These are phyloP conservation scores for Amanita molliuscula DNA, from an alignment of 768 basidiomycete species.

Conservation along the genomic window DNA sequence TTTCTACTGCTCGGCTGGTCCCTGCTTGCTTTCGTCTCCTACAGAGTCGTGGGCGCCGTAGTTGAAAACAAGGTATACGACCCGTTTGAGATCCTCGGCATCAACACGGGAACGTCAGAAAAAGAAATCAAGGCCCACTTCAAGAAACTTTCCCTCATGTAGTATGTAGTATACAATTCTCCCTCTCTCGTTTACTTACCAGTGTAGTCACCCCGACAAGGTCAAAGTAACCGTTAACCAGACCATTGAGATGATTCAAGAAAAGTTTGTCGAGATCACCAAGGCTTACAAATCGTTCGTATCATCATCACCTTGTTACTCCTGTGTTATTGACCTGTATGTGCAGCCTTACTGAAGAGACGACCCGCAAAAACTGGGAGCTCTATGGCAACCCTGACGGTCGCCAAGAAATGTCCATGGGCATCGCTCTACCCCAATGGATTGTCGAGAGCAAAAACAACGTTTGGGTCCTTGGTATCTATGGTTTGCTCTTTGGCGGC, in stretches of 20 bases:
- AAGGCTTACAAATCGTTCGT: conserved; percentile 94
- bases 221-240: conserved; percentile 74
- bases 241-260: conserved; percentile 78
- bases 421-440: conserved; percentile 92
- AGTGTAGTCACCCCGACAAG: conserved; percentile 77
- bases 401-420: conserved; percentile 88
- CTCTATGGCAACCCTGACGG: conserved; percentile 94
- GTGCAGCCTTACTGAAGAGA: conserved; percentile 61
- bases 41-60: conserved; percentile 48
- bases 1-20: conserved; percentile 68
- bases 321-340: neutral
- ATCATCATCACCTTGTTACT: neutral
- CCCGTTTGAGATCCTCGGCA: conserved; percentile 89
- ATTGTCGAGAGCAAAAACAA: conserved; percentile 88
- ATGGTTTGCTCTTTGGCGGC: conserved; percentile 82
- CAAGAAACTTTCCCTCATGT: conserved; percentile 83
- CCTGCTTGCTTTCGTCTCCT: conserved; percentile 54
- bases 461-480: conserved; percentile 80
- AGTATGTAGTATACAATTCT: conserved; percentile 12
- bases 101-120: conserved; percentile 50
- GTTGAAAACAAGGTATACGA: conserved; percentile 72
- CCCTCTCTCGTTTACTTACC: too few species aligned
- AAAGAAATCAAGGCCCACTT: conserved; percentile 95
- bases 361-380: conserved; percentile 82
- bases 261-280: conserved; percentile 84